phyloP scores from a whole-genome alignment of 2,329 filamentous ascomycete genomes.

The Pseudogymnoascus sp. region DNA sequence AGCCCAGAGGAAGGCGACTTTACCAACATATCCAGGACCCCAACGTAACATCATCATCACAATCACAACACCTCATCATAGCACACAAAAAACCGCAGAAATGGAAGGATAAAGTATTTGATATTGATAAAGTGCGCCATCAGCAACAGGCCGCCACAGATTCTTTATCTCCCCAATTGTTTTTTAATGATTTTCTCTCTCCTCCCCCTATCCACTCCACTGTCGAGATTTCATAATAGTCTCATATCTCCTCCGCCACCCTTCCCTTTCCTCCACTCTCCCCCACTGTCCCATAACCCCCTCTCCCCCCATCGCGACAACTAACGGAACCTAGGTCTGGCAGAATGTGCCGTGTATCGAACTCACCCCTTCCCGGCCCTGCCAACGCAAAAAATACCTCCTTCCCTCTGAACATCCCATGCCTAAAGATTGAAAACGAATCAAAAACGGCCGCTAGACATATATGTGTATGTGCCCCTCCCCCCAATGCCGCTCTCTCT shows the following conservation, averaged over 20 bases:
- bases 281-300: not conserved
- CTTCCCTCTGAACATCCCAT: not conserved
- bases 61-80: not conserved
- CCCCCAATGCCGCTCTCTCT: not conserved
- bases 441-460: not conserved
- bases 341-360: constrained; percentile 4
- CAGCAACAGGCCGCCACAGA: not conserved
- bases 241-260: not conserved
- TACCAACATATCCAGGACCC: no score
- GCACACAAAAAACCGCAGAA: not conserved
- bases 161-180: not conserved
- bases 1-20: no score
- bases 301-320: not conserved
- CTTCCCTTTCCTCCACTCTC: not conserved
- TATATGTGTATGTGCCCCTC: not conserved
- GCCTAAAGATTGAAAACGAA: not conserved
- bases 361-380: not conserved
- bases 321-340: not conserved
- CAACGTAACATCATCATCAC: not conserved
- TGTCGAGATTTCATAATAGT: not conserved
- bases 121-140: not conserved
- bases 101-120: constrained; percentile 5
- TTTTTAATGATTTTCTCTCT: not conserved
- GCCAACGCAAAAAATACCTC: not conserved
- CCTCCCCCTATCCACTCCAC: not conserved